A percentile compares a stretch with the other conserved stretches of the same genome.
Conservation (phyloP, 2,329 filamentous ascomycete species). For the Ambrosiella beaveri region DNA sequence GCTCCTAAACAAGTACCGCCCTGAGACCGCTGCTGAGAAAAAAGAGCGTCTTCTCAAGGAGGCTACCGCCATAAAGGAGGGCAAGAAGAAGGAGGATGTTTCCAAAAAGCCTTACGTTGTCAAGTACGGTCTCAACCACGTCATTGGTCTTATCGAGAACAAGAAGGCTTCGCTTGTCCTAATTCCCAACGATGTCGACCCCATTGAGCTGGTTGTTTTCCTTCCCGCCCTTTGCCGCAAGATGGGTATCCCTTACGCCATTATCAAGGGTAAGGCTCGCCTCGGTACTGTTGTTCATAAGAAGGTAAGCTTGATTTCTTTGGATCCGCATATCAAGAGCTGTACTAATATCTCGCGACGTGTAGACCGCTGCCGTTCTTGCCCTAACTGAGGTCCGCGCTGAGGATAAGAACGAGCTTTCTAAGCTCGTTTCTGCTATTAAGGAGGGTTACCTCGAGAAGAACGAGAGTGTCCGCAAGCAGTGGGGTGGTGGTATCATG, state of each 20-base stretch:
- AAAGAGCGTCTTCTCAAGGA: slow-evolving; percentile 98
- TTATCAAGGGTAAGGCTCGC: slow-evolving; percentile 99
- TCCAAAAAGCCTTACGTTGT: slow-evolving; percentile 99
- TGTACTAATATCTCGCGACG: slow-evolving; percentile 18
- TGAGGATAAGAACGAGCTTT: slow-evolving; percentile 96
- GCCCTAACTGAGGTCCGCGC: slow-evolving; percentile 91
- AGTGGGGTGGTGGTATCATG: slow-evolving; percentile 99
- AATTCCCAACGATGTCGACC: slow-evolving; percentile 98
- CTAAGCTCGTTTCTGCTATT: slow-evolving; percentile 88
- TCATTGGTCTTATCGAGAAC: slow-evolving; percentile 93
- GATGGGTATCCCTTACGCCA: slow-evolving; percentile 99
- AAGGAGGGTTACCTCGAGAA: slow-evolving; percentile 98
- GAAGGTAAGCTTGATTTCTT: slow-evolving; percentile 46
- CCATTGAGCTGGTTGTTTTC: slow-evolving; percentile 98
- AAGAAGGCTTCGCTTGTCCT: slow-evolving; percentile 98
- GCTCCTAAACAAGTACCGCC: slow-evolving; percentile 99
- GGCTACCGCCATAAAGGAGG: slow-evolving; percentile 91
- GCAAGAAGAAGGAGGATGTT: slow-evolving; percentile 99
- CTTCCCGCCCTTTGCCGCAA: slow-evolving; percentile 97
- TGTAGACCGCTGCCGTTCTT: slow-evolving; percentile 80
- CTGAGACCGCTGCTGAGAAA: slow-evolving; percentile 98
- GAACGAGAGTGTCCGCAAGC: slow-evolving; percentile 75
- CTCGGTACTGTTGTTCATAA: slow-evolving; percentile 99
- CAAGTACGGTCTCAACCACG: slow-evolving; percentile 99
- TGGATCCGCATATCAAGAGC: neutral